These are phyloP conservation scores for Starmerella potacharoeniae DNA, from an alignment of 805 yeast genomes.

Conservation along the genomic window DNA sequence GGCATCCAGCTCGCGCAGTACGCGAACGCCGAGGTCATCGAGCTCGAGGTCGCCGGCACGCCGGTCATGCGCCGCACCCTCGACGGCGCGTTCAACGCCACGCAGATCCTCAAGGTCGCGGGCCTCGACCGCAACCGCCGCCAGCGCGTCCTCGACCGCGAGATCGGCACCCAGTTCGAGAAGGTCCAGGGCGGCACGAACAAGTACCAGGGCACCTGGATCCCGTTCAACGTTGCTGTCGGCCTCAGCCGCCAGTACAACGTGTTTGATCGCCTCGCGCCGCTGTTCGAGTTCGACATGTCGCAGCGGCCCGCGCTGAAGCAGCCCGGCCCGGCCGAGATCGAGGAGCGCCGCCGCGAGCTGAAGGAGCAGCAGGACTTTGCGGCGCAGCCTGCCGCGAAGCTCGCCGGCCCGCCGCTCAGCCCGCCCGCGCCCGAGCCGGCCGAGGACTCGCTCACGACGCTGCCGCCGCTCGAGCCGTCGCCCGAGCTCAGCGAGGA, in stretches of 20 bases:
- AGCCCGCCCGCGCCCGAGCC: not conserved
- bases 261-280: constrained; percentile 41
- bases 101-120: constrained; percentile 58
- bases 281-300: constrained; percentile 39
- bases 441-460: constrained; percentile 11
- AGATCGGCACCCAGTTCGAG: constrained; percentile 54
- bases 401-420: not conserved
- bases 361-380: not conserved
- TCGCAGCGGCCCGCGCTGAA: constrained; percentile 29
- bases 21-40: constrained; percentile 49
- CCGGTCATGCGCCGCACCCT: constrained; percentile 54
- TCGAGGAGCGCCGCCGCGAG: constrained; percentile 28
- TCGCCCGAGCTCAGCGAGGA: constrained; percentile 8
- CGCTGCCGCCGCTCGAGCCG: constrained; percentile 18
- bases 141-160: constrained; percentile 52
- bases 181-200: constrained; percentile 67
- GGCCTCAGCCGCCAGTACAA: constrained; percentile 51
- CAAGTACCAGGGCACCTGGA: constrained; percentile 63
- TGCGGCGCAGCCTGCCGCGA: not conserved
- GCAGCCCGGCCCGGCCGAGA: constrained; percentile 42
- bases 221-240: constrained; percentile 48
- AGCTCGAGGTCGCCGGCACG: constrained; percentile 49
- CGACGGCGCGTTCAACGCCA: constrained; percentile 61
- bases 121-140: constrained; percentile 55
- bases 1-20: constrained; percentile 49